Conservation (phyloP, 179 eudicot species). For the Silene coronaria region DNA sequence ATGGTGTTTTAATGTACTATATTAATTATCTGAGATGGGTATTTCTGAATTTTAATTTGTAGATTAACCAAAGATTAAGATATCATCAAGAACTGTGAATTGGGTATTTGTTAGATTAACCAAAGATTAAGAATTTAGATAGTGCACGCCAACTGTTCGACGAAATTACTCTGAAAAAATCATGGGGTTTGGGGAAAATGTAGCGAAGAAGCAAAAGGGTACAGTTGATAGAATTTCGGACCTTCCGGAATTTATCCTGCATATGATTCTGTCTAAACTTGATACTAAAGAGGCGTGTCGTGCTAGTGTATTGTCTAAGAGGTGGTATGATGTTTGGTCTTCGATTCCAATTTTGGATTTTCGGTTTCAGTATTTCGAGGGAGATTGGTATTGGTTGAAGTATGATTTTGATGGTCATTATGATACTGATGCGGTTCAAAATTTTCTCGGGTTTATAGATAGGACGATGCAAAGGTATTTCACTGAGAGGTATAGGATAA, state of each 20-base stretch:
- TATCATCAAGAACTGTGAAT: not conserved
- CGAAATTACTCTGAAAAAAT: no score
- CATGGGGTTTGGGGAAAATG: no score
- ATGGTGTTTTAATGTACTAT: not conserved
- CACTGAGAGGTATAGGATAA: not conserved
- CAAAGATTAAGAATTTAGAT: not conserved
- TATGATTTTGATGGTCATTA: not conserved
- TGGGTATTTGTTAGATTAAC: not conserved
- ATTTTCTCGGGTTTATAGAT: not conserved
- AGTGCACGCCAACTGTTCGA: not conserved
- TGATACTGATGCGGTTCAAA: not conserved
- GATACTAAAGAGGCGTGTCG: not conserved
- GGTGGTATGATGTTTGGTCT: constrained; percentile 11
- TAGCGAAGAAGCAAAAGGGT: not conserved
- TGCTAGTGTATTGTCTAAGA: not conserved
- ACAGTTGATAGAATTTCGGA: not conserved
- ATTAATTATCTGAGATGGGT: not conserved
- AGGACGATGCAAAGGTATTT: not conserved
- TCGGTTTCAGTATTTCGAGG: not conserved
- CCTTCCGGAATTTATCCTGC: not conserved
- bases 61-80: no score
- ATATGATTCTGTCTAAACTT: not conserved
- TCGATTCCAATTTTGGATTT: not conserved
- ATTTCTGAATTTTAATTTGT: not conserved
- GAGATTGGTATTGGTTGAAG: not conserved